phyloP scores from a whole-genome alignment of 2,329 filamentous ascomycete genomes.

The Pseudogymnoascus sp. region DNA sequence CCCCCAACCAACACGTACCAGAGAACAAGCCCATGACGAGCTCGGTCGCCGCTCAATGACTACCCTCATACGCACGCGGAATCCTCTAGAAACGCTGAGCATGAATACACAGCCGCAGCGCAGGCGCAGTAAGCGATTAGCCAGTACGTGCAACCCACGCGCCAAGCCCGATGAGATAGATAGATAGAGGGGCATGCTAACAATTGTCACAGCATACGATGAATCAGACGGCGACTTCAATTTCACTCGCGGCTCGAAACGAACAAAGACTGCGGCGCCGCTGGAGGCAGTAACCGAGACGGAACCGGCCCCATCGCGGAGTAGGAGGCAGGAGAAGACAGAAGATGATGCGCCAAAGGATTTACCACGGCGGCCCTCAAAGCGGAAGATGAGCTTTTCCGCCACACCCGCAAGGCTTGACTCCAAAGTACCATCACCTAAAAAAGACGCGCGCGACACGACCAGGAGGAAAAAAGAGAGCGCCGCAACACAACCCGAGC shows the following conservation, averaged over 20 bases:
- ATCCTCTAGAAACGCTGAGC: slow-evolving; percentile 58
- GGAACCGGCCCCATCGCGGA: slow-evolving; percentile 28
- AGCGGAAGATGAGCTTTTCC: slow-evolving; percentile 27
- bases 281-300: slow-evolving; percentile 34
- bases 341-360: slow-evolving; percentile 28
- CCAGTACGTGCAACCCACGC: slow-evolving; percentile 39
- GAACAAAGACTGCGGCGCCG: slow-evolving; percentile 48
- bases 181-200: slow-evolving; percentile 12
- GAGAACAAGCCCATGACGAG: slow-evolving; percentile 1
- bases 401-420: slow-evolving; percentile 24
- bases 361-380: slow-evolving; percentile 34
- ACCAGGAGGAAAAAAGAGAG: slow-evolving; percentile 26
- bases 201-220: slow-evolving; percentile 42
- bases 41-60: slow-evolving; percentile 46
- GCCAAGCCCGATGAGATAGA: slow-evolving; percentile 8
- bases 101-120: slow-evolving; percentile 53
- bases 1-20: background rate
- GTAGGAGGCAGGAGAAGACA: slow-evolving; percentile 28
- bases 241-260: slow-evolving; percentile 61
- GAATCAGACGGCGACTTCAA: slow-evolving; percentile 72
- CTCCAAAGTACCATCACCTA: slow-evolving; percentile 20
- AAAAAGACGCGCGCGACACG: slow-evolving; percentile 16
- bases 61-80: slow-evolving; percentile 56
- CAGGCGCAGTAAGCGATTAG: slow-evolving; percentile 55
- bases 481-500: slow-evolving; percentile 24